Percentiles rank a stretch among this genome's conserved stretches.
Conservation (phyloP, 306 rosid genomes). For the Potentilla sterilis region DNA sequence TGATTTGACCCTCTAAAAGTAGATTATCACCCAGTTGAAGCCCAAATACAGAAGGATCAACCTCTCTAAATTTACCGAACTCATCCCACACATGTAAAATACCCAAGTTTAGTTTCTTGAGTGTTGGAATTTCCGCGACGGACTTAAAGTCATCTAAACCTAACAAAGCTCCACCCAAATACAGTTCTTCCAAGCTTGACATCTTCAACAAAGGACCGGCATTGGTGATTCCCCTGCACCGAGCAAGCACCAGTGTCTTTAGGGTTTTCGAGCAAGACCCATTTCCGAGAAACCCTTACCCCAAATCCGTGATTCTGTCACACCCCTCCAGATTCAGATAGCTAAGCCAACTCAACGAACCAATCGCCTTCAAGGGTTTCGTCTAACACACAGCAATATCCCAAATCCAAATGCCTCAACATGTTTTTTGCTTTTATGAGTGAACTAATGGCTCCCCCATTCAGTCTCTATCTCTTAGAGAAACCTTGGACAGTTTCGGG, state of each 20-base stretch:
- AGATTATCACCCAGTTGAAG: too few relatives aligned
- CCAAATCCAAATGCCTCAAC: slow-evolving; percentile 27
- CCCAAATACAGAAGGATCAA: too few relatives aligned
- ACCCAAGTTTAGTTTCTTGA: too few relatives aligned
- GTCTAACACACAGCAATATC: slow-evolving; percentile 24
- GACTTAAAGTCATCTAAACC: too few relatives aligned
- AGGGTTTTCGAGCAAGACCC: too few relatives aligned
- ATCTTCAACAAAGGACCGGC: not conserved
- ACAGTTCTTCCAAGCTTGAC: slow-evolving; percentile 30
- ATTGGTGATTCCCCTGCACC: not conserved
- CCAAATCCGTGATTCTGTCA: slow-evolving; percentile 30
- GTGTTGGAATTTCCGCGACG: too few relatives aligned
- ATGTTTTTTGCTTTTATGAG: slow-evolving; percentile 7
- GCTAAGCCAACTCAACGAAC: slow-evolving; percentile 1
- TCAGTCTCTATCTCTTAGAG: slow-evolving; percentile 19
- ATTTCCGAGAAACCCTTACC: too few relatives aligned
- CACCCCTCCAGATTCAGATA: slow-evolving; percentile 32
- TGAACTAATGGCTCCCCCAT: slow-evolving; percentile 15
- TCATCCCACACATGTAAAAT: too few relatives aligned
- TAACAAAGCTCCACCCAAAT: not conserved
- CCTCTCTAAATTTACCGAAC: too few relatives aligned
- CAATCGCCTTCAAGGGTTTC: slow-evolving; percentile 31
- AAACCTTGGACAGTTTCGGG: slow-evolving; percentile 14
- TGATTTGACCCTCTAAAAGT: too few relatives aligned
- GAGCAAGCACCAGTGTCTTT: slow-evolving; percentile 15